Conservation (phyloP, 768 basidiomycete genomes). For the Calvatia gigantea region DNA sequence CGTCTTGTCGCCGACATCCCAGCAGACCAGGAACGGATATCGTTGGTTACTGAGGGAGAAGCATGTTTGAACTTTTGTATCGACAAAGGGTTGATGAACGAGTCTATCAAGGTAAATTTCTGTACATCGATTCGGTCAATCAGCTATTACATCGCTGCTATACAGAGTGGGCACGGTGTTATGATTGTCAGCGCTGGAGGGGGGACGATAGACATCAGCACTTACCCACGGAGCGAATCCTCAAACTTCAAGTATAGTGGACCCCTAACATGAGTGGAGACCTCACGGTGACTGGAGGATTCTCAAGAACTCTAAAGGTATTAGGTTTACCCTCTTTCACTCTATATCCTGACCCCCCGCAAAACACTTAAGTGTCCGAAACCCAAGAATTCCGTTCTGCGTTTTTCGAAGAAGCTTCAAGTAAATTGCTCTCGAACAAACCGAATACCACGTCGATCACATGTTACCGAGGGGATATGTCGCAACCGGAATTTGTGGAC, state of each 20-base stretch:
- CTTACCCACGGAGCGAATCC: conserved; percentile 35
- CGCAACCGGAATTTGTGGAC: conserved; percentile 20
- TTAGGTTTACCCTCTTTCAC: background rate
- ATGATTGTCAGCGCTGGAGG: conserved; percentile 61
- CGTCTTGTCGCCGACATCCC: conserved; percentile 37
- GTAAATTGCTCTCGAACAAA: conserved; percentile 9
- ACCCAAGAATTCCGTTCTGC: conserved; percentile 18
- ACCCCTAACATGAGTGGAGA: conserved; percentile 10
- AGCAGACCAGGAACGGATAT: conserved; percentile 33
- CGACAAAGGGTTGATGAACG: conserved; percentile 13
- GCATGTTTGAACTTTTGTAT: conserved; percentile 50
- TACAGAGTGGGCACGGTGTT: conserved; percentile 40
- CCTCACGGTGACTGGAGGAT: conserved; percentile 4
- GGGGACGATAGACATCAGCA: conserved; percentile 56
- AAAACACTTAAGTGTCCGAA: conserved; percentile 22
- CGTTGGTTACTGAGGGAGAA: conserved; percentile 53
- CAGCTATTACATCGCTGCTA: background rate
- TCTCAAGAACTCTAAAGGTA: conserved; percentile 15
- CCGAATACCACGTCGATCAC: conserved; percentile 11
- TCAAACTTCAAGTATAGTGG: conserved; percentile 31
- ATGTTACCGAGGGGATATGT: conserved; percentile 19
- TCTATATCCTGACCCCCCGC: background rate
- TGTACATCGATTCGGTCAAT: background rate
- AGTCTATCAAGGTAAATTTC: conserved; percentile 8
- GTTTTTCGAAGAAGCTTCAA: conserved; percentile 7